These are phyloP conservation scores for Aspergillus calidoustus DNA, from an alignment of 2,329 filamentous ascomycete genomes.

Conservation along the genomic window DNA sequence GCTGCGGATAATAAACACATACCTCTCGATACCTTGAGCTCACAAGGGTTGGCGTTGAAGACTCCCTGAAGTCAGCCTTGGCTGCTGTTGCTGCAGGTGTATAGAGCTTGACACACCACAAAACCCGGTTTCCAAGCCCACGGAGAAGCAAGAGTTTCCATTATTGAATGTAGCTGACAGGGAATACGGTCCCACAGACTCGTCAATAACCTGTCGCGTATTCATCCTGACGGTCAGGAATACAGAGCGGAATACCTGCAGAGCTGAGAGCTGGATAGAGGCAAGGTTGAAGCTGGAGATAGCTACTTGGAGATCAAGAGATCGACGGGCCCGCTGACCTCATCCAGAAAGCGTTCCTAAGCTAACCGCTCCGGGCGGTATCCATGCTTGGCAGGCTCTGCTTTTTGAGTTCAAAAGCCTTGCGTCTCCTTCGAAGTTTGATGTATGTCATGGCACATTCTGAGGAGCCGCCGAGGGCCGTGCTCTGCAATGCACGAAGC, in stretches of 20 bases:
- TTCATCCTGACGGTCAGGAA: constrained; percentile 67
- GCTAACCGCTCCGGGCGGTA: constrained; percentile 5
- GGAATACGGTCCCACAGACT: constrained; percentile 72
- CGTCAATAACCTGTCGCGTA: constrained; percentile 82
- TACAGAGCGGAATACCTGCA: constrained; percentile 7
- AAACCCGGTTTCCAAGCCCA: constrained; percentile 84
- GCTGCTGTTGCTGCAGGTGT: constrained; percentile 8
- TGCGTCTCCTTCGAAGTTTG: neutral
- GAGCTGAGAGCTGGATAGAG: neutral
- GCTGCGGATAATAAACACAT: constrained; percentile 13
- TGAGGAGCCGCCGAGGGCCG: neutral
- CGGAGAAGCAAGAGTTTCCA: constrained; percentile 82
- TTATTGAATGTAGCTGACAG: constrained; percentile 85
- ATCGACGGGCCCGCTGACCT: constrained; percentile 20
- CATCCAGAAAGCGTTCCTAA: constrained; percentile 5
- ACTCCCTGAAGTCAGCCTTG: constrained; percentile 54
- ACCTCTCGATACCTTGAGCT: constrained; percentile 68
- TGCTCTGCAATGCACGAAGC: neutral
- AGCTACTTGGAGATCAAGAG: neutral
- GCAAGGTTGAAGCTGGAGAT: constrained; percentile 1
- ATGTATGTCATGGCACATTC: neutral
- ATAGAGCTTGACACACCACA: constrained; percentile 64
- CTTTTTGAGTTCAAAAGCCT: neutral
- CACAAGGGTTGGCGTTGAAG: constrained; percentile 73
- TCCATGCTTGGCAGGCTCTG: neutral